Evolutionary conservation across 331 rosid genomes (phyloP), one percentile per base, ranked within the genome.

Genomic region (Quercus tomentella): DNA sequence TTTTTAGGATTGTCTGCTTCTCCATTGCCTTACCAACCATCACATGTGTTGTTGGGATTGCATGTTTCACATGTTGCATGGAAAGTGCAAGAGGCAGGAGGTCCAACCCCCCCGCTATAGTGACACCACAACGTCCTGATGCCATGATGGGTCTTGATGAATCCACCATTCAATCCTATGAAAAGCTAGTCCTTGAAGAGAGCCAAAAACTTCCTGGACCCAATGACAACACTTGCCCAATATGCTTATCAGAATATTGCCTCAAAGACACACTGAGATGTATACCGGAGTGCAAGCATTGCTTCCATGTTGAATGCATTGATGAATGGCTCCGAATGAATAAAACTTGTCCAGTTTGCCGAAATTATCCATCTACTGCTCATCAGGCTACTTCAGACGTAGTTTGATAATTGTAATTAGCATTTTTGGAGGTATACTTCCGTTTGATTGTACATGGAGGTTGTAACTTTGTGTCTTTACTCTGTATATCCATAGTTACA

Each of bases 301-400:
- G 97, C 85, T 94, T 92, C 82, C 98, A 92, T 81, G 88, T 86
- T 20, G 93, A 84, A 4, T 94, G 96, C 70, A 86, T 94, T 3
- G 98, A 92, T 61, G 88, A 86, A 81, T 89, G 98, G 98, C 98
- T 94, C 20, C 79, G 87, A 30, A 73, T 84, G 84, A 90, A 90
- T 30, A 58, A 65, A 14, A 82, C 90, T 3, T 92, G 94, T 74
- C 98, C 98, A 2, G 87, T 89, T 76, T 92, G 98, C 80, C 84
- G 97, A 5, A 93, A 89, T 71, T n/a, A 86, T 43, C 92, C 98
- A 1, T 62, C 89, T 12, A 93, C 94, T 4, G 87, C 90, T 74
- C 91, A 54, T 30, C 70, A 31, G 26, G 23, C 58, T 73, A 20
- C 33, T 63, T 55, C 80, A 49, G 72, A 41, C 41, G 45, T 20